Evolutionary conservation across 768 basidiomycete species (phyloP), one percentile per base, ranked within the genome.

Genomic region (Kwoniella sp.): DNA sequence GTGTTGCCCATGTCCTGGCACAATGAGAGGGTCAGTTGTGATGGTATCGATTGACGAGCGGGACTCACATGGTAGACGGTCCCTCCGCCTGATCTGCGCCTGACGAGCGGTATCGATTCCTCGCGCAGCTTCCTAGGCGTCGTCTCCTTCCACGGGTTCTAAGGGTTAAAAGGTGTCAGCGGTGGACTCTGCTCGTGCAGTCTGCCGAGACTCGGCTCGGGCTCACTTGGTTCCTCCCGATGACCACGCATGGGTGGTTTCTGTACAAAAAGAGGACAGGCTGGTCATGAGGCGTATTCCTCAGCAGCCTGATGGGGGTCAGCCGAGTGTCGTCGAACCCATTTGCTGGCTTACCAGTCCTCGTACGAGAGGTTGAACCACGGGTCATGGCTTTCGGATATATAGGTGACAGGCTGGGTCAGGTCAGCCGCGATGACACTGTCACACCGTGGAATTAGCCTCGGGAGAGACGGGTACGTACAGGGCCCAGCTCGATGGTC

Each of bases 141-240:
- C 60, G 91, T 84, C 68, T 99, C 93, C 70, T 89, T 95, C 93
- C 93, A 98, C 14, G 92, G 93, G 62, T 95, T 96, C 77, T 99
- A 38, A 6, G 10, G 0, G 10, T n/a, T 25, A 4, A 44, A n/a
- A 19, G 10, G 3, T n/a, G 15, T 38, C 34, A 49, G 11, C 47
- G 3, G n/a, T n/a, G n/a, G n/a, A n/a, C n/a, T 27, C 10, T 27
- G 37, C 9, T 20, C 37, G 15, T 38, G 19, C 19, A 14, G 15
- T 7, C 34, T 6, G 7, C 37, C 9, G 37, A 4, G 14, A 36
- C 5, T 36, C 7, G 5, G 19, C 5, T 36, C 17, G 27, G 27
- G 26, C 76, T 23, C 19, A 79, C 79, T 57, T 80, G 95, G 71
- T 96, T 92, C 46, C 93, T 79, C 0, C 93, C 93, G 48, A 98